These are phyloP conservation scores for Colletotrichum sp. DNA, from an alignment of 2,329 filamentous ascomycete genomes.

Conservation along the genomic window DNA sequence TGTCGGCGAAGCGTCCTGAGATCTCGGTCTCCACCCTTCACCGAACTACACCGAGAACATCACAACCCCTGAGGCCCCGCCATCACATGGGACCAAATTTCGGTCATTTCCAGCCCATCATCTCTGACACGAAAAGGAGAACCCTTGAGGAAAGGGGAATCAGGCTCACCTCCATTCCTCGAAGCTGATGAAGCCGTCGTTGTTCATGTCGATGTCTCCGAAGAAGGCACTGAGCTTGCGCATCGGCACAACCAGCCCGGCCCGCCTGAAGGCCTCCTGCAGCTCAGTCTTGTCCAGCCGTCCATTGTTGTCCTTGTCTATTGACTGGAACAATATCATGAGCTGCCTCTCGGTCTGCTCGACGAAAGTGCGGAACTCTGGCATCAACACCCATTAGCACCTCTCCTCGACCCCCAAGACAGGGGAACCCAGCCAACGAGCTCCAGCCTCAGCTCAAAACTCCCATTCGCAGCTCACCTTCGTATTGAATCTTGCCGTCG, in stretches of 20 bases:
- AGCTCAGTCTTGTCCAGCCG: constrained; percentile 88
- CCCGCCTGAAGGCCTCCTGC: constrained; percentile 75
- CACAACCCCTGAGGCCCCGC: background rate
- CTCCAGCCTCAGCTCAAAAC: constrained; percentile 1
- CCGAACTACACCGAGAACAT: background rate
- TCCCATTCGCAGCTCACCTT: constrained; percentile 62
- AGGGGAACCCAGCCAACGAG: background rate
- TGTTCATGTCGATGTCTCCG: constrained; percentile 84
- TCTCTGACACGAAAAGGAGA: background rate
- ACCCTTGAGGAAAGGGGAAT: background rate
- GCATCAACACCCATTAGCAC: constrained; percentile 9
- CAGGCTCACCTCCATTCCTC: constrained; percentile 89
- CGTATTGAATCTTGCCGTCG: constrained; percentile 89
- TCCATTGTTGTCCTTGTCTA: constrained; percentile 86
- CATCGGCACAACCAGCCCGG: constrained; percentile 79
- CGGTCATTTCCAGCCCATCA: background rate
- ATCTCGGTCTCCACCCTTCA: background rate
- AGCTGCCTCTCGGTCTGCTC: constrained; percentile 86
- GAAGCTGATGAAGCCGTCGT: constrained; percentile 87
- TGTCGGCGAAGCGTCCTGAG: background rate
- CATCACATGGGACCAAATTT: background rate
- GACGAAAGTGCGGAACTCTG: constrained; percentile 91
- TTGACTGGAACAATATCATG: constrained; percentile 79
- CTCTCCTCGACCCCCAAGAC: constrained; percentile 11
- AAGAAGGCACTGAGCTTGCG: constrained; percentile 87